Evolutionary conservation across 495 filamentous ascomycete species (phyloP), one percentile per base, ranked within the genome.

Genomic region (Aspergillus sclerotiicarbonarius): DNA sequence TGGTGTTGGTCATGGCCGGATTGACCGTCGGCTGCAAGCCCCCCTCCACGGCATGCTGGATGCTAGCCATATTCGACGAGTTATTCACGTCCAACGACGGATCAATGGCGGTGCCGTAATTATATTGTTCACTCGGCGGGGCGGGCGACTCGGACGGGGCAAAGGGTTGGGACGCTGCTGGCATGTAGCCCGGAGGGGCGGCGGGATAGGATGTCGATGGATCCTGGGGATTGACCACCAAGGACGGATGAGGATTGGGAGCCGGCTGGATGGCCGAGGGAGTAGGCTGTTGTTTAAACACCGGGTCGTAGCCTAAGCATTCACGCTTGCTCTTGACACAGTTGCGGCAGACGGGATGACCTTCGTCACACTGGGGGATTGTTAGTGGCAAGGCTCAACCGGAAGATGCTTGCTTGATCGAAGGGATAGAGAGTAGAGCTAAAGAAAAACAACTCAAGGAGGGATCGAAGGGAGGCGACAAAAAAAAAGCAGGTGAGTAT

Each of bases 321-420:
- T 98, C 94, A 64, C 94, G 90, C 73, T 97, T 98, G 67, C 91
- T 96, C 75, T 97, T 98, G 68, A 92, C 88, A 76, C 94, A 98
- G 73, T 98, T 98, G 67, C 92, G 87, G 80, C 94, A 98, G 49
- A 88, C 84, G 8, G 94, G 94, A 75, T 97, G 92, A 29, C 83
- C 85, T 80, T 98, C 94, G 82, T 98, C 94, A 78, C 94, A 98
- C 94, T 98, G 47, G 25, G n/a, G 16, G 29, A 21, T 13, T 1
- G 20, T 21, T 25, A 47, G 39, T 62, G 19, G 43, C 46, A 31
- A 37, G 47, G 33, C 6, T n/a, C 29, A 49, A 55, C 19, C 61
- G 57, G 21, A 43, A 31, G 47, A 32, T 32, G 13, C 29, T 5
- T 25, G 29, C 30, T 16, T 21, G 29, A 0, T 9, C 21, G 10